phyloP scores from a whole-genome alignment of 345 rosid species.

The Lepidium africanum region DNA sequence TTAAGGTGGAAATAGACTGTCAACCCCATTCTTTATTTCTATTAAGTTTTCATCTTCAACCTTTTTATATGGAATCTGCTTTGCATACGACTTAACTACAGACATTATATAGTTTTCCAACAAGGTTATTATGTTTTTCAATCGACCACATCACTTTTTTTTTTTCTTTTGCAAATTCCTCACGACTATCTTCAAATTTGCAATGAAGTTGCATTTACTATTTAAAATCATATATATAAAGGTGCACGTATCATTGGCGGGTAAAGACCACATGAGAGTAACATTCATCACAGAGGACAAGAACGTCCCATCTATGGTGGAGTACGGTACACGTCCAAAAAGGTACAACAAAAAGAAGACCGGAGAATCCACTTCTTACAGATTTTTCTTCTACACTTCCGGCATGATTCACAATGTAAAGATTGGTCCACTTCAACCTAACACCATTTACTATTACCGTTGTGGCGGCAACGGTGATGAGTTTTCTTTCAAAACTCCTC shows the following conservation, averaged over 20 bases:
- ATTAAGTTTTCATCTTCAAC: neutral
- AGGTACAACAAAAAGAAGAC: constrained; percentile 34
- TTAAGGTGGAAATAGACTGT: no score
- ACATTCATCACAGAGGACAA: constrained; percentile 58
- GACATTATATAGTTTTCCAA: no score
- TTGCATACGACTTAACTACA: neutral
- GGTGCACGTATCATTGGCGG: constrained; percentile 74
- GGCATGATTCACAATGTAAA: constrained; percentile 72
- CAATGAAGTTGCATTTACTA: no score
- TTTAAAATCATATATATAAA: neutral
- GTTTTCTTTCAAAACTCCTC: constrained; percentile 75
- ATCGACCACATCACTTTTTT: neutral
- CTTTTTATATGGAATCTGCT: neutral
- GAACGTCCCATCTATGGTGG: constrained; percentile 44
- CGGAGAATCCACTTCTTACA: constrained; percentile 54
- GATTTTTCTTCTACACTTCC: constrained; percentile 60
- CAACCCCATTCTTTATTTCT: neutral
- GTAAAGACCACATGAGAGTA: constrained; percentile 52
- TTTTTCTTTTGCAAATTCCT: no score
- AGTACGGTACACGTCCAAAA: constrained; percentile 50
- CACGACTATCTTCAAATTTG: no score
- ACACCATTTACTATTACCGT: constrained; percentile 55
- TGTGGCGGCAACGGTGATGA: constrained; percentile 81
- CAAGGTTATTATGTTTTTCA: neutral
- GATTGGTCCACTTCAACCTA: constrained; percentile 70